Percentiles rank a stretch among this genome's conserved stretches.
phyloP scores from a whole-genome alignment of 768 basidiomycete genomes.

The Phanerodontia chrysosporium region DNA sequence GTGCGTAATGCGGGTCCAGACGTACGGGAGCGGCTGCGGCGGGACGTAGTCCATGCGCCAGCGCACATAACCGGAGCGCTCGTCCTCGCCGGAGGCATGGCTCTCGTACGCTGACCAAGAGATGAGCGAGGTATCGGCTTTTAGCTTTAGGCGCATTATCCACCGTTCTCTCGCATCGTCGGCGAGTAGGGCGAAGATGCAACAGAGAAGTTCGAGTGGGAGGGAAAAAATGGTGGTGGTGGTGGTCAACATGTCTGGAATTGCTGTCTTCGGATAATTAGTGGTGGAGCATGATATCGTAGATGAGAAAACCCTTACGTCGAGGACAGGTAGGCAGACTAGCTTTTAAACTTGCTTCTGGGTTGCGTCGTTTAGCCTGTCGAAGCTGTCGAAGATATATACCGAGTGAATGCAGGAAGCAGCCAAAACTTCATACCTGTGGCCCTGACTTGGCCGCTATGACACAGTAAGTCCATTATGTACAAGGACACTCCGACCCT shows the following conservation, averaged over 20 bases:
- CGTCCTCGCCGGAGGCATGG: not conserved
- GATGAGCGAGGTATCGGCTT: not conserved
- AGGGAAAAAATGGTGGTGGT: not conserved
- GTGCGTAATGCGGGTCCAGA: conserved; percentile 9
- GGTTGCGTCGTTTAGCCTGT: too few relatives aligned
- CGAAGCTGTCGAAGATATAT: too few relatives aligned
- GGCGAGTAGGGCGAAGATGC: not conserved
- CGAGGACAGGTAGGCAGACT: not conserved
- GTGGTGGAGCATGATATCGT: not conserved
- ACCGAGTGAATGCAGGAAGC: too few relatives aligned
- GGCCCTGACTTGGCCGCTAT: too few relatives aligned
- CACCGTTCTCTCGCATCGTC: not conserved
- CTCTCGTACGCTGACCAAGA: not conserved
- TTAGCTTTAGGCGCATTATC: not conserved
- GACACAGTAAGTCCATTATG: not conserved
- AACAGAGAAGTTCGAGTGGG: not conserved
- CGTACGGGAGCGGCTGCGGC: not conserved
- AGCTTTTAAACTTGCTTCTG: too few relatives aligned
- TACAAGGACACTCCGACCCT: not conserved
- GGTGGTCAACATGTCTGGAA: not conserved
- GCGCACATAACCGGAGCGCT: not conserved
- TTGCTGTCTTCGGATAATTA: not conserved
- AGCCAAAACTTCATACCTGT: too few relatives aligned
- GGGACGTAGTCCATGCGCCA: not conserved
- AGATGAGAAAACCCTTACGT: not conserved